phyloP scores from a whole-genome alignment of 441 rosid genomes.

The Flueggea neowawraea region DNA sequence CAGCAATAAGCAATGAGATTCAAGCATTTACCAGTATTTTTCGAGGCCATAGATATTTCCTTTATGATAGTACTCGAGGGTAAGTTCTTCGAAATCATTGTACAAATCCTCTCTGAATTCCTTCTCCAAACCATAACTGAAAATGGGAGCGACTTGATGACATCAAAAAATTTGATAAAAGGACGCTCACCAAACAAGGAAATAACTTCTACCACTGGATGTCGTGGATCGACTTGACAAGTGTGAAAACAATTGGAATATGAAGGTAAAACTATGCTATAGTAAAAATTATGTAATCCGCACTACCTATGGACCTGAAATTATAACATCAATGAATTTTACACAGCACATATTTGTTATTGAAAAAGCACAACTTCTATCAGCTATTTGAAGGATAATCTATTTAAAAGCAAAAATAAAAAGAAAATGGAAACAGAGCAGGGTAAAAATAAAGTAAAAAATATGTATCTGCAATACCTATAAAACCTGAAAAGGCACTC shows the following conservation, averaged over 20 bases:
- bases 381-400: too few species aligned
- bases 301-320: too few species aligned
- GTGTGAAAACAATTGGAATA: too few species aligned
- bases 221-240: too few species aligned
- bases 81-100: constrained; percentile 78
- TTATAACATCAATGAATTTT: too few species aligned
- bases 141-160: constrained; percentile 4
- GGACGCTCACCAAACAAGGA: too few species aligned
- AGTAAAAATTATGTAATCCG: too few species aligned
- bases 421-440: not conserved
- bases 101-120: constrained; percentile 68
- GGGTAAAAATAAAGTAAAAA: not conserved
- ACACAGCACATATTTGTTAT: too few species aligned
- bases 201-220: too few species aligned
- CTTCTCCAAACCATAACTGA: constrained; percentile 95
- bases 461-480: constrained; percentile 46
- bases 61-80: constrained; percentile 73
- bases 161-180: not conserved
- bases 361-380: too few species aligned
- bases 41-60: constrained; percentile 94
- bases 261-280: too few species aligned
- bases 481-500: constrained; percentile 98
- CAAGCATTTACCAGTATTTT: constrained; percentile 74
- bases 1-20: not conserved
- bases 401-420: too few species aligned